Percentiles rank a stretch among this genome's conserved stretches.
Evolutionary conservation across 2,329 filamentous ascomycete genomes (phyloP).

Genomic region (Monilinia aucupariae): DNA sequence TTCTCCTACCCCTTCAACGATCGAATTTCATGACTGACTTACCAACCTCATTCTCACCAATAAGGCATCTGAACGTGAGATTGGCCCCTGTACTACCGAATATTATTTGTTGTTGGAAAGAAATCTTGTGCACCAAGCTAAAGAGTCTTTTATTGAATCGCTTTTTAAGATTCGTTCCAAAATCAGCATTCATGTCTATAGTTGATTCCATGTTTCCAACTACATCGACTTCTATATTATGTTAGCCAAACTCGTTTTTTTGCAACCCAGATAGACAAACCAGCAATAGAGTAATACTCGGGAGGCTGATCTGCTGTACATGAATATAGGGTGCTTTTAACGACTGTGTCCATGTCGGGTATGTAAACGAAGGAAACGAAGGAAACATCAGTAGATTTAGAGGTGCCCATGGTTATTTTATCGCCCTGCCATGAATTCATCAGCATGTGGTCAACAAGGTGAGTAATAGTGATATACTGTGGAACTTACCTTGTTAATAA

Average conservation of each 20-base stretch:
- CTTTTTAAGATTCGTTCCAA: no score
- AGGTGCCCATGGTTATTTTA: constrained; percentile 13
- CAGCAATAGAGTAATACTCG: constrained; percentile 7
- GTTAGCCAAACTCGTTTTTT: background rate
- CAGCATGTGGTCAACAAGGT: no score
- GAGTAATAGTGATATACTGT: background rate
- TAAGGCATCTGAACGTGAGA: constrained; percentile 13
- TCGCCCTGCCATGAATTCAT: constrained; percentile 9
- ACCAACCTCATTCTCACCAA: constrained; percentile 11
- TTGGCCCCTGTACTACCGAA: constrained; percentile 20
- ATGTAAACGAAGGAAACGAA: no score
- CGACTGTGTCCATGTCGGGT: background rate
- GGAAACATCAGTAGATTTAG: constrained; percentile 5
- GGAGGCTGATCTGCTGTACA: constrained; percentile 4
- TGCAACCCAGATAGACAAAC: constrained; percentile 6
- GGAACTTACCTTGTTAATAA: constrained; percentile 20
- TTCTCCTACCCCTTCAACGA: background rate
- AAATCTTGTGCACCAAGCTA: background rate
- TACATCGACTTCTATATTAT: constrained; percentile 4
- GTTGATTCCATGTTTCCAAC: constrained; percentile 13
- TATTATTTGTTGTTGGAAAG: background rate
- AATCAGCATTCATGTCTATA: background rate
- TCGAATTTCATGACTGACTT: constrained; percentile 17
- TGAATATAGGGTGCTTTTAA: background rate
- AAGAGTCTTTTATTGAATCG: no score